These are phyloP conservation scores for Casuarina cunninghamiana DNA, from an alignment of 306 rosid genomes.

Conservation along the genomic window DNA sequence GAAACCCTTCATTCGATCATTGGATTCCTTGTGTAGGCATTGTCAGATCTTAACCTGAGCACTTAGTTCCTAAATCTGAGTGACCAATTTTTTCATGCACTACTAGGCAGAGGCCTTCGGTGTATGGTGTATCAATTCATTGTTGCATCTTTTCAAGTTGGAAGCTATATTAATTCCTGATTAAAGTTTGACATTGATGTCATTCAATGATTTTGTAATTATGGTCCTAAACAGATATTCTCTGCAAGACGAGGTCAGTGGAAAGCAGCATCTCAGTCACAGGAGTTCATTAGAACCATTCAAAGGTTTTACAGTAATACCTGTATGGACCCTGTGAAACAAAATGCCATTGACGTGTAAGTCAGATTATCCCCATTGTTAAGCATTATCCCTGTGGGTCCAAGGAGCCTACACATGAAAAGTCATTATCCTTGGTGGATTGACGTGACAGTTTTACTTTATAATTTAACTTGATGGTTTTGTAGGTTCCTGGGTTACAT, in stretches of 20 bases:
- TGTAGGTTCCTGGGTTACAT: slow-evolving; percentile 90
- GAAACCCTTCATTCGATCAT: not conserved
- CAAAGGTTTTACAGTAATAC: slow-evolving; percentile 92
- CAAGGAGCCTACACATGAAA: not conserved
- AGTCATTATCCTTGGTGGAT: slow-evolving; percentile 6
- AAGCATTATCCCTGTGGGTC: not conserved
- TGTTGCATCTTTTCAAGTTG: slow-evolving; percentile 17
- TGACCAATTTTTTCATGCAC: not conserved
- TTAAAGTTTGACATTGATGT: slow-evolving; percentile 4
- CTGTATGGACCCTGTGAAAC: slow-evolving; percentile 74
- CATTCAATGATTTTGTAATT: slow-evolving; percentile 17
- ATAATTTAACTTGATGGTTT: slow-evolving; percentile 26
- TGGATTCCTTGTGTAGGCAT: not conserved
- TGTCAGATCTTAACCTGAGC: not conserved
- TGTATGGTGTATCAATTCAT: not conserved
- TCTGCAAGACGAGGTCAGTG: slow-evolving; percentile 95
- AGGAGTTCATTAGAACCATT: slow-evolving; percentile 76
- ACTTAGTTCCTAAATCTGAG: not conserved
- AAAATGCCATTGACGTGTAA: slow-evolving; percentile 84
- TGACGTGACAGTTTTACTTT: slow-evolving; percentile 7
- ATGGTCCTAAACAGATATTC: slow-evolving; percentile 63
- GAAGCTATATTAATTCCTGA: slow-evolving; percentile 5
- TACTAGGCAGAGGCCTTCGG: not conserved
- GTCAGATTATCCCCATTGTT: slow-evolving; percentile 26
- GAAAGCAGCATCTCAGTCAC: slow-evolving; percentile 95